These are phyloP conservation scores for Xylaria sp. DNA, from an alignment of 2,329 filamentous ascomycete species.

Conservation along the genomic window DNA sequence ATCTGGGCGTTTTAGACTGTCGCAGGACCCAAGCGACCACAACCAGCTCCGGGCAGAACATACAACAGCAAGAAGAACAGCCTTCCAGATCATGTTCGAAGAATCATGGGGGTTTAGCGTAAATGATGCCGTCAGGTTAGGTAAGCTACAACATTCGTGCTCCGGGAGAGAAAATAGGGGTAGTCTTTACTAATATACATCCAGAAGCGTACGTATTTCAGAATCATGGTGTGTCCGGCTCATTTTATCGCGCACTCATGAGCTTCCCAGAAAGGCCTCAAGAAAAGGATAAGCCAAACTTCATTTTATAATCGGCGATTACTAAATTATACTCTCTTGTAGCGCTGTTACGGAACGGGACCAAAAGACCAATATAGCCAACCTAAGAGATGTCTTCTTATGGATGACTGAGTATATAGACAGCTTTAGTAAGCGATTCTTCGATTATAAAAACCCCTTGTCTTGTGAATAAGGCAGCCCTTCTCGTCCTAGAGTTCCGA, in stretches of 20 bases:
- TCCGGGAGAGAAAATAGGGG: background rate
- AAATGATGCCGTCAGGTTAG: background rate
- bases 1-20: background rate
- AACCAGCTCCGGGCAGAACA: no score
- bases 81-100: background rate
- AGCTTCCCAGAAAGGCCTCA: background rate
- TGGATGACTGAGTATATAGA: background rate
- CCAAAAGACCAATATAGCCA: background rate
- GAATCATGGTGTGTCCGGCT: background rate
- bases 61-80: background rate
- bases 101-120: background rate
- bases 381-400: background rate
- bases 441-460: background rate
- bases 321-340: background rate
- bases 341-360: background rate
- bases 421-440: background rate
- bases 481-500: background rate
- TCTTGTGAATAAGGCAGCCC: background rate
- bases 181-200: background rate
- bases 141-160: background rate
- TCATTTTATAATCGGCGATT: background rate
- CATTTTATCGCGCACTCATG: background rate
- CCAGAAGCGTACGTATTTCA: background rate
- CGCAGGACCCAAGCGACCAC: background rate
- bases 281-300: background rate